A percentile compares a stretch with the other conserved stretches of the same genome.
phyloP scores from a whole-genome alignment of 106 monocot species.

The Acorus calamus region DNA sequence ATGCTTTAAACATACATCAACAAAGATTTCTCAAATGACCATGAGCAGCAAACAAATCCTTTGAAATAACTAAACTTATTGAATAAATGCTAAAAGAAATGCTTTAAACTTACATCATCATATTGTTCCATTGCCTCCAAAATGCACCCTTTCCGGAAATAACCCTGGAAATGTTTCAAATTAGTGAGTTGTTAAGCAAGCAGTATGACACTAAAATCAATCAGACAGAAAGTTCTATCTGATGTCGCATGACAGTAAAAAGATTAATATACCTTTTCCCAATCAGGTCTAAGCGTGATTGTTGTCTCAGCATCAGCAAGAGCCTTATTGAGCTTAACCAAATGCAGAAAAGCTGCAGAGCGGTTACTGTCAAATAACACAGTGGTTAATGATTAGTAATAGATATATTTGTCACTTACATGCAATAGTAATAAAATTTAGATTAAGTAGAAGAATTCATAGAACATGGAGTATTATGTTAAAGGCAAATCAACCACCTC shows the following conservation, averaged over 20 bases:
- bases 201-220: not conserved
- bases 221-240: not conserved
- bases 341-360: slow-evolving; percentile 81
- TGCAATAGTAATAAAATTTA: no score
- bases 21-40: no score
- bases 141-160: slow-evolving; percentile 95
- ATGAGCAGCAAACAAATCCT: not conserved
- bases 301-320: slow-evolving; percentile 88
- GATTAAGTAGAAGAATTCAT: no score
- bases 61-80: not conserved
- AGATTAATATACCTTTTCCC: slow-evolving; percentile 73
- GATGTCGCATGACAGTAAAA: not conserved
- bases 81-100: not conserved
- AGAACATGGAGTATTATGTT: no score
- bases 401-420: no score
- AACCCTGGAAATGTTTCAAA: slow-evolving; percentile 42
- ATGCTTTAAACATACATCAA: not conserved
- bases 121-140: slow-evolving; percentile 87
- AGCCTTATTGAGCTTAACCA: slow-evolving; percentile 94
- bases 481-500: no score
- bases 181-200: slow-evolving; percentile 2
- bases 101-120: slow-evolving; percentile 54
- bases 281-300: slow-evolving; percentile 68
- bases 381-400: slow-evolving; percentile 2
- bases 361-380: slow-evolving; percentile 52